phyloP scores from a whole-genome alignment of 805 yeast species.

The Candida nanaspora region DNA sequence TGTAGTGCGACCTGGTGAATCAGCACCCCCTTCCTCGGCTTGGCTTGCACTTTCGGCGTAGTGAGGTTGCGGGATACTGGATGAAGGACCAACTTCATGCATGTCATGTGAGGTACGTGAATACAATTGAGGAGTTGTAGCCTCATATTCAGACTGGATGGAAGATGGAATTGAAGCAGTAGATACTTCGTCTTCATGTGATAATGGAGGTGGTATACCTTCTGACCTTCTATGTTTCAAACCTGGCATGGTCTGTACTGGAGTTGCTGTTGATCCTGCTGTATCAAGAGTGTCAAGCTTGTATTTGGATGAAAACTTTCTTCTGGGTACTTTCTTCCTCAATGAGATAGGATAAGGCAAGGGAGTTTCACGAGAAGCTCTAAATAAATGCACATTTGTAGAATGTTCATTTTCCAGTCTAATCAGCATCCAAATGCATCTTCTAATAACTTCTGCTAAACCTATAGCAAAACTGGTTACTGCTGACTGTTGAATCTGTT shows the following conservation, averaged over 20 bases:
- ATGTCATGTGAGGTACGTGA: neutral
- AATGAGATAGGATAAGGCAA: conserved; percentile 61
- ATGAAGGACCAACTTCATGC: neutral
- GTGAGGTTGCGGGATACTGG: neutral
- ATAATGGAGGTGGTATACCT: neutral
- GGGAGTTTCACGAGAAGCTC: conserved; percentile 84
- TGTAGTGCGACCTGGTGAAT: too few species aligned
- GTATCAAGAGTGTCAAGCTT: neutral
- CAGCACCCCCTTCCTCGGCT: too few species aligned
- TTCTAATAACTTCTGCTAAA: conserved; percentile 69
- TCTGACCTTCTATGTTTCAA: neutral
- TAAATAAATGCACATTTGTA: conserved; percentile 74
- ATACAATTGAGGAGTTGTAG: neutral
- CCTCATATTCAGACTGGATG: neutral
- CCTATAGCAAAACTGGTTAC: conserved; percentile 80
- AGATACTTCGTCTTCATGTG: neutral
- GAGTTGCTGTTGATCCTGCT: neutral
- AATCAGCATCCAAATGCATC: conserved; percentile 86
- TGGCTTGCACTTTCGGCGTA: neutral
- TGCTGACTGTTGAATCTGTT: conserved; percentile 81
- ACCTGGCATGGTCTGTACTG: neutral
- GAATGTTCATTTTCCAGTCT: conserved; percentile 97
- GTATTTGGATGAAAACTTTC: neutral
- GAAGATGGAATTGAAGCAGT: neutral
- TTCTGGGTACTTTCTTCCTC: conserved; percentile 3